Base-by-base conservation (phyloP, 1,284 basidiomycete genomes). In the Apiotrichum porosum region DNA sequence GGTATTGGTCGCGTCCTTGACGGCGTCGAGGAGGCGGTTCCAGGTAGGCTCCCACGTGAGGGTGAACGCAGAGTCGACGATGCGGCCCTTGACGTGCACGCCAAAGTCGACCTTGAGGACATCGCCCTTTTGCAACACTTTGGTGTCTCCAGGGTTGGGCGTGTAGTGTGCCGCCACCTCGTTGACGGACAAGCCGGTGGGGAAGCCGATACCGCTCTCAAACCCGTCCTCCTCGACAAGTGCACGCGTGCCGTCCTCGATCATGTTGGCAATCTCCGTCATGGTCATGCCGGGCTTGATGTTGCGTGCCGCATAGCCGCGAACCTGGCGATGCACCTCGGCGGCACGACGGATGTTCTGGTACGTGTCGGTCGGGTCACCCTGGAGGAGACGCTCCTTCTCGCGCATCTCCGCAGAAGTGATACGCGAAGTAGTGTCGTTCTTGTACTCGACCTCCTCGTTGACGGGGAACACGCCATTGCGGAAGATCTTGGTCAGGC, bases 31-130 rank as follows among this genome's bases (percentile, higher is more conserved):
- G 15, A 99, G 77, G 51, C 84, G 86, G 63, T 97, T 83, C 68
- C 94, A 97, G 13, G 85, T 89, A 28, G 84, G 88, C 55, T 94
- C 91, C 65, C 85, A 98, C 58, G 74, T 79, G 64, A 98, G 76
- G 2, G 94, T 98, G 73, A 98, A 98, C 2, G 94, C 94, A 31
- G 92, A 97, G 72, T 99, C 94, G 41, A 86, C 72, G 53, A 99
- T 99, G 37, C 90, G 80, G 15, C 94, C 95, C 63, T 87, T 86
- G 37, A 97, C 92, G 56, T 99, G 95, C 1, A 98, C 90, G 49
- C 94, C 94, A 67, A 99, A 83, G 71, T 99, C 95, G 42, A 99
- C 88, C 75, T 99, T 98, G 63, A 98, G 77, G 19, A 97, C 87
- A 65, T 99, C 94, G 33, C 83, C 80, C 47, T 82, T 73, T 64